These are phyloP conservation scores for Zymoseptoria crescenta DNA, from an alignment of 2,329 filamentous ascomycete species.

Conservation along the genomic window DNA sequence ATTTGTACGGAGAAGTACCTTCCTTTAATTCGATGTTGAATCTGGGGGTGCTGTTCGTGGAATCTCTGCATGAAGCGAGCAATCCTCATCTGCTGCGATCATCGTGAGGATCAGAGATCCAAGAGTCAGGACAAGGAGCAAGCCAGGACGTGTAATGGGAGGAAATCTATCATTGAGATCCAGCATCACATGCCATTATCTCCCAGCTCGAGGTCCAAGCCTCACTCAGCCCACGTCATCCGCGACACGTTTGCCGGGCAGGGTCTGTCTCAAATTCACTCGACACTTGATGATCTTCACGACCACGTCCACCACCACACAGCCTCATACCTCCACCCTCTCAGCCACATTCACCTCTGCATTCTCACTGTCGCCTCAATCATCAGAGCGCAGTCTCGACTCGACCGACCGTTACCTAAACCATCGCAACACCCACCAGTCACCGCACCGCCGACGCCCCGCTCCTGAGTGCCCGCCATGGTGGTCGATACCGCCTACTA, in stretches of 20 bases:
- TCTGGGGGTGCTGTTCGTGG: too few relatives aligned
- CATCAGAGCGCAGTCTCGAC: neutral
- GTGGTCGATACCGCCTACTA: constrained; percentile 95
- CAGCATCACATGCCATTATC: neutral
- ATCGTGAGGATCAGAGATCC: too few relatives aligned
- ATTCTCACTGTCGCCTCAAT: neutral
- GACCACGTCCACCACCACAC: neutral
- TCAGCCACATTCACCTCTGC: neutral
- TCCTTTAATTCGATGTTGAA: too few relatives aligned
- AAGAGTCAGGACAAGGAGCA: too few relatives aligned
- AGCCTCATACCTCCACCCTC: neutral
- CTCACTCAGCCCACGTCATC: neutral
- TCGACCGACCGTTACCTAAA: neutral
- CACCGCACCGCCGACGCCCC: neutral
- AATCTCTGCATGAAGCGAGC: too few relatives aligned
- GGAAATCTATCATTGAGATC: neutral
- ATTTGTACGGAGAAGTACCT: too few relatives aligned
- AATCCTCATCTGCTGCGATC: too few relatives aligned
- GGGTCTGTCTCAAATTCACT: neutral
- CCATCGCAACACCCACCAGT: neutral
- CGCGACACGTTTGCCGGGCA: neutral
- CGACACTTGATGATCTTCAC: neutral
- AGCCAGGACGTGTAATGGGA: neutral
- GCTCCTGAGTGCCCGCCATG: constrained; percentile 46
- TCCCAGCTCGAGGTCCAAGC: neutral